Evolutionary conservation across 345 rosid genomes (phyloP).

Genomic region (Angophora floribunda): DNA sequence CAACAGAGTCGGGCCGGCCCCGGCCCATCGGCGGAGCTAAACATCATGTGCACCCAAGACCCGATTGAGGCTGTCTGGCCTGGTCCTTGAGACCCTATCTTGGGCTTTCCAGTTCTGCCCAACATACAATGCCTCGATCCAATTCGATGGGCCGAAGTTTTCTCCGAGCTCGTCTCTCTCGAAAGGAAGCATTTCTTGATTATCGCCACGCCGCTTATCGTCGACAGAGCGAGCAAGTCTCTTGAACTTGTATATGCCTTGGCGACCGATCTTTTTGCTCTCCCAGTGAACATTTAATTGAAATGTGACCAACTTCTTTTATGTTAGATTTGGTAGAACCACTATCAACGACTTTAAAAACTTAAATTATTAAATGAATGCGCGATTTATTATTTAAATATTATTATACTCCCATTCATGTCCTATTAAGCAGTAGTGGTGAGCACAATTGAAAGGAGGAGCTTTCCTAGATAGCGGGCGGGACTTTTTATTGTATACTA

Average conservation of each 20-base stretch:
- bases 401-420: too few relatives aligned
- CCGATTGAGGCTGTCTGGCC: neutral
- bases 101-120: neutral
- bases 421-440: too few relatives aligned
- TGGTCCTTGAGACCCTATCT: neutral
- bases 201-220: neutral
- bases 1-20: neutral
- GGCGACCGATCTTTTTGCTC: rapidly evolving
- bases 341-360: too few relatives aligned
- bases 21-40: too few relatives aligned
- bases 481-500: too few relatives aligned
- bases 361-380: too few relatives aligned
- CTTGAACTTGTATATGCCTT: neutral
- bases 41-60: too few relatives aligned
- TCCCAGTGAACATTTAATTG: neutral
- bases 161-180: neutral
- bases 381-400: too few relatives aligned
- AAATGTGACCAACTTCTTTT: neutral
- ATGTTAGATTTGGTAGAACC: too few relatives aligned
- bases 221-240: neutral
- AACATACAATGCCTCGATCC: neutral
- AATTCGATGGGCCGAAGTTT: neutral
- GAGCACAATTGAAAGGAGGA: too few relatives aligned
- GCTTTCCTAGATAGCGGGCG: too few relatives aligned
- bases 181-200: neutral